Evolutionary conservation across 2,329 filamentous ascomycete genomes (phyloP).

Genomic region (Calonectria pteridis): DNA sequence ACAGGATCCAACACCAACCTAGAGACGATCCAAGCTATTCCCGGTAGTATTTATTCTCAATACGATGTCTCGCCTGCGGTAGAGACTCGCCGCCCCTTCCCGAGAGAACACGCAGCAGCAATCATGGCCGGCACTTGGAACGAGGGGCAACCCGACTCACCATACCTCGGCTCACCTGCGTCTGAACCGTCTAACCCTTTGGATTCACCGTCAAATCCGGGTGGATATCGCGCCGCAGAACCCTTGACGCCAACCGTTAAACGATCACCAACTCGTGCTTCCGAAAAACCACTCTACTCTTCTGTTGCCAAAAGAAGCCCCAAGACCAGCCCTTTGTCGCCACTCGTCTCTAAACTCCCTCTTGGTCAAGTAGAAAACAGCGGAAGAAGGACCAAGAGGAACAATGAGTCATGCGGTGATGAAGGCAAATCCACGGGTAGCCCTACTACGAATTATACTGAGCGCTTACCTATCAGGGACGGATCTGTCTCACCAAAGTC

Average conservation of each 20-base stretch:
- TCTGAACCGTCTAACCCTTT: conserved; percentile 29
- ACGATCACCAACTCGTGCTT: conserved; percentile 22
- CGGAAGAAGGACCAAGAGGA: conserved; percentile 11
- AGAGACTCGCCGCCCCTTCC: conserved; percentile 42
- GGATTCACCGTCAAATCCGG: conserved; percentile 24
- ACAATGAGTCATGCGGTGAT: conserved; percentile 10
- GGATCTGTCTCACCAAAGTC: conserved; percentile 31
- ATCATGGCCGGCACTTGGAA: conserved; percentile 71
- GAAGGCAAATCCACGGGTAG: conserved; percentile 14
- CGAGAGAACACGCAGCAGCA: conserved; percentile 65
- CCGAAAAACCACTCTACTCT: conserved; percentile 30
- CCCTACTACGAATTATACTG: conserved; percentile 18
- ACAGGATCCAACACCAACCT: conserved; percentile 42
- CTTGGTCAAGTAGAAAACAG: conserved; percentile 24
- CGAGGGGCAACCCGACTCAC: conserved; percentile 72
- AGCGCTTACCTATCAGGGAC: conserved; percentile 28
- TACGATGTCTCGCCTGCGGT: conserved; percentile 49
- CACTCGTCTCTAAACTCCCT: conserved; percentile 20
- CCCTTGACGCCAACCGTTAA: conserved; percentile 25
- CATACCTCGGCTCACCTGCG: conserved; percentile 49
- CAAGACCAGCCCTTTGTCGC: conserved; percentile 19
- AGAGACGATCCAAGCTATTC: conserved; percentile 27
- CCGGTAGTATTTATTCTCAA: conserved; percentile 45
- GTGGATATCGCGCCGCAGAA: conserved; percentile 36
- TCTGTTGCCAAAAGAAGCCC: conserved; percentile 27